These are phyloP conservation scores for Thermothielavioides terrestris DNA, from an alignment of 495 filamentous ascomycete species.

Conservation along the genomic window DNA sequence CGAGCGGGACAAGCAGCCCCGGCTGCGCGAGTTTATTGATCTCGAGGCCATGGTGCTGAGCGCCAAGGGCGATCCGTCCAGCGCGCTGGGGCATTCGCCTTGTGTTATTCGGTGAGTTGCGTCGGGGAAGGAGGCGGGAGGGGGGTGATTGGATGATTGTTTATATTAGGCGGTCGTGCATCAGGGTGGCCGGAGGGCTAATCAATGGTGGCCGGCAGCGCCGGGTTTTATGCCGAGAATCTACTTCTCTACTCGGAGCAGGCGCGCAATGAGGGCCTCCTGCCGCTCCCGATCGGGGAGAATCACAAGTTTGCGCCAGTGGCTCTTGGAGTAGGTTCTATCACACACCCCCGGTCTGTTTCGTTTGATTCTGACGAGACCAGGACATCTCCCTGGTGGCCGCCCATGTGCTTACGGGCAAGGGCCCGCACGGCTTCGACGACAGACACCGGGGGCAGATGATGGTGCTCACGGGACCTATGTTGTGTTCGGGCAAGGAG, in stretches of 20 bases:
- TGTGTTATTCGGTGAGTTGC: constrained; percentile 43
- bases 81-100: constrained; percentile 36
- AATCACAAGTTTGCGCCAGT: constrained; percentile 48
- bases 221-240: constrained; percentile 52
- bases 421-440: constrained; percentile 46
- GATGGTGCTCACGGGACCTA: constrained; percentile 48
- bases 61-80: constrained; percentile 38
- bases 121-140: not conserved
- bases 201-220: constrained; percentile 19
- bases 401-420: constrained; percentile 43
- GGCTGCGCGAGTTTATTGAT: constrained; percentile 47
- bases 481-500: constrained; percentile 44
- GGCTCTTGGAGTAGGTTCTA: constrained; percentile 34
- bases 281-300: constrained; percentile 44
- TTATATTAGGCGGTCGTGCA: too few species aligned
- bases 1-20: constrained; percentile 41
- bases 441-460: constrained; percentile 49
- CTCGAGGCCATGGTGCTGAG: constrained; percentile 40
- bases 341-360: not conserved
- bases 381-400: constrained; percentile 45
- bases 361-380: not conserved
- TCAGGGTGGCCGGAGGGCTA: not conserved
- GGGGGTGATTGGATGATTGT: not conserved
- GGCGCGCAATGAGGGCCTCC: constrained; percentile 34
- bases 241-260: constrained; percentile 44